These are phyloP conservation scores for Raphidocelis subcapitata DNA, from an alignment of 139 green algal species.

Conservation along the genomic window DNA sequence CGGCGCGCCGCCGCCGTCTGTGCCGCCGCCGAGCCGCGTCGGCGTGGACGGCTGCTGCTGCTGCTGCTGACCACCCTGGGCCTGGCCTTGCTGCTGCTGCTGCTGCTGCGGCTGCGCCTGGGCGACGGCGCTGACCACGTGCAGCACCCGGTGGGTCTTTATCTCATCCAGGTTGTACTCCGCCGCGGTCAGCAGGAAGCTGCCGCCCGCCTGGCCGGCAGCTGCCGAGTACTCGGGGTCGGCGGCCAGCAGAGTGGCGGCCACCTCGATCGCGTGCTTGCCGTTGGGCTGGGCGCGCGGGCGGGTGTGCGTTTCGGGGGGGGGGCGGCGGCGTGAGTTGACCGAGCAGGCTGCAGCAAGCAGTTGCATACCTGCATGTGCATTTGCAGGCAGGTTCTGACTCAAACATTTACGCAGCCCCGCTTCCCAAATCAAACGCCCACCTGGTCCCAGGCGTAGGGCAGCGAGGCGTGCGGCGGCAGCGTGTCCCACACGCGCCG, in stretches of 20 bases:
- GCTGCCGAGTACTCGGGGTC: background rate
- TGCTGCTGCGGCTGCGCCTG: constrained; percentile 2
- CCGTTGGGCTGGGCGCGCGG: constrained; percentile 21
- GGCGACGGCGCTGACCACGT: background rate
- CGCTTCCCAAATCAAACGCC: background rate
- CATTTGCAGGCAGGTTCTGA: too few relatives aligned
- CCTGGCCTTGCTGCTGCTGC: background rate
- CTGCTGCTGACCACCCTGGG: background rate
- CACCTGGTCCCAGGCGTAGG: constrained; percentile 89
- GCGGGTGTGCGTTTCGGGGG: too few relatives aligned
- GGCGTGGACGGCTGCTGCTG: background rate
- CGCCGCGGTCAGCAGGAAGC: background rate
- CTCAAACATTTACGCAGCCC: too few relatives aligned
- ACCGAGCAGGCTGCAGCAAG: too few relatives aligned
- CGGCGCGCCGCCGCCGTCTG: too few relatives aligned
- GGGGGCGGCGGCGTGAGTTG: too few relatives aligned
- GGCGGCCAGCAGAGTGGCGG: constrained; percentile 6
- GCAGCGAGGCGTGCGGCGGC: constrained; percentile 38
- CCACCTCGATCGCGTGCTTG: constrained; percentile 47
- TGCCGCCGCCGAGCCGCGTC: too few relatives aligned
- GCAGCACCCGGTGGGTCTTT: background rate
- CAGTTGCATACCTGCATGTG: too few relatives aligned
- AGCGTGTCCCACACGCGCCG: constrained; percentile 13
- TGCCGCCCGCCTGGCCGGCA: background rate
- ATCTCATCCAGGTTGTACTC: too few relatives aligned